Conservation (phyloP, 192 early-diverging fungal species). For the Coemansia sp. region DNA sequence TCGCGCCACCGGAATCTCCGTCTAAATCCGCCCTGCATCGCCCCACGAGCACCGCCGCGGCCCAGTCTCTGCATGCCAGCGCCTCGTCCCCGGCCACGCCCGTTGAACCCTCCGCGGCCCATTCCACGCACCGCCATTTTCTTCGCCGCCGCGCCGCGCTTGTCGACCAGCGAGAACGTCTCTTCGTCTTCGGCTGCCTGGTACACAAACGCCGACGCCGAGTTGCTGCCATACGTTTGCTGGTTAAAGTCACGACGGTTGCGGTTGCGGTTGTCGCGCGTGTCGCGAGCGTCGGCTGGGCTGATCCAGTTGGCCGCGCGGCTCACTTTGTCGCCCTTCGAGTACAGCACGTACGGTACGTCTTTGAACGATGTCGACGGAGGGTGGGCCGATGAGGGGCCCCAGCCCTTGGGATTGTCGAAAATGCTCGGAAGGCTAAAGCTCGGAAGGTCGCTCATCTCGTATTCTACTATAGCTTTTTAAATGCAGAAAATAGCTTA, state of each 20-base stretch:
- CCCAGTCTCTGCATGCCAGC: constrained; percentile 39
- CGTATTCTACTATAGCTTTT: no score
- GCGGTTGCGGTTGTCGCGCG: constrained; percentile 52
- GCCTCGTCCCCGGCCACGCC: constrained; percentile 42
- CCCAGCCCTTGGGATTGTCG: constrained; percentile 88
- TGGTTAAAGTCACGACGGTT: constrained; percentile 51
- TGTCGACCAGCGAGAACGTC: constrained; percentile 84
- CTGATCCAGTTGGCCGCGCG: constrained; percentile 92
- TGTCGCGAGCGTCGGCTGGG: constrained; percentile 63
- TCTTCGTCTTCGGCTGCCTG: constrained; percentile 88
- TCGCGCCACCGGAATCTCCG: constrained; percentile 46
- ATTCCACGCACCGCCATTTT: constrained; percentile 29
- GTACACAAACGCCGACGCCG: constrained; percentile 84
- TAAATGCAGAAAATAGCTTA: neutral
- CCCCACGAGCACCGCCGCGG: constrained; percentile 49
- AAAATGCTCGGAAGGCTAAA: constrained; percentile 78
- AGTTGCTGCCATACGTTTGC: constrained; percentile 83
- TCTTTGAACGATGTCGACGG: constrained; percentile 62
- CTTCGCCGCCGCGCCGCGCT: constrained; percentile 27
- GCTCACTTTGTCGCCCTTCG: constrained; percentile 92
- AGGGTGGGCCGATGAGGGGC: constrained; percentile 68
- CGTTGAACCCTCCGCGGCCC: constrained; percentile 32
- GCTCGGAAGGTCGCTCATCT: constrained; percentile 51
- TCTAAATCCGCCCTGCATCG: constrained; percentile 28
- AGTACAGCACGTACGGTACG: constrained; percentile 94